phyloP scores from a whole-genome alignment of 257 asterid genomes.

The Anisodus acutangulus region DNA sequence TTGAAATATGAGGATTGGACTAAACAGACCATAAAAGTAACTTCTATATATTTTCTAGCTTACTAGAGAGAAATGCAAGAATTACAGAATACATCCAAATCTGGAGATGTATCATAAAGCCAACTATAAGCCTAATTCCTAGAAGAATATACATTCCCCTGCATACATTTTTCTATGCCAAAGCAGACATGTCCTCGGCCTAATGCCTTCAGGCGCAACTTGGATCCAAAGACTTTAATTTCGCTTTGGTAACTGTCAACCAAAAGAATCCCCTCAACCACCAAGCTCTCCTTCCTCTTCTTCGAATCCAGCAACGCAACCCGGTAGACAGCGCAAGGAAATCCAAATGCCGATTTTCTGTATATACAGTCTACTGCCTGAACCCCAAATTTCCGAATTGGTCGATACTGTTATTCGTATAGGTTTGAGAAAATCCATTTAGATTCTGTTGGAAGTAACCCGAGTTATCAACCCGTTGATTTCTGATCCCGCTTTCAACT shows the following conservation, averaged over 20 bases:
- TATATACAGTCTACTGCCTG: slow-evolving; percentile 45
- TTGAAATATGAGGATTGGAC: not conserved
- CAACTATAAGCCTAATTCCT: not conserved
- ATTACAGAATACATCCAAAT: not conserved
- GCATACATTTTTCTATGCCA: not conserved
- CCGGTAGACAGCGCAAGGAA: not conserved
- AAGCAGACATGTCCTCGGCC: not conserved
- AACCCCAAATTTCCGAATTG: slow-evolving; percentile 61
- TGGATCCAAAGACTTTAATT: not conserved
- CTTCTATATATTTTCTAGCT: not conserved
- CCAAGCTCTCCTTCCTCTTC: not conserved
- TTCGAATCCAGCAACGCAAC: not conserved
- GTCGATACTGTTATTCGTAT: slow-evolving; percentile 39
- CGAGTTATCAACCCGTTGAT: slow-evolving; percentile 43
- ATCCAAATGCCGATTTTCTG: not conserved
- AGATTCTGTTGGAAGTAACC: slow-evolving; percentile 36
- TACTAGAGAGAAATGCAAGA: not conserved
- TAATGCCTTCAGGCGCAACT: not conserved
- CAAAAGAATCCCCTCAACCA: not conserved
- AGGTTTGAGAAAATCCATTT: slow-evolving; percentile 38
- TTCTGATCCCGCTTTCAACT: slow-evolving; percentile 53
- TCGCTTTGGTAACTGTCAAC: not conserved
- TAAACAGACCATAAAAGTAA: not conserved
- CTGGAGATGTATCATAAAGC: slow-evolving; percentile 4
- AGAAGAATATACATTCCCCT: slow-evolving; percentile 24